These are phyloP conservation scores for Monosporozyma yasuniensis DNA, from an alignment of 805 yeast genomes.

Conservation along the genomic window DNA sequence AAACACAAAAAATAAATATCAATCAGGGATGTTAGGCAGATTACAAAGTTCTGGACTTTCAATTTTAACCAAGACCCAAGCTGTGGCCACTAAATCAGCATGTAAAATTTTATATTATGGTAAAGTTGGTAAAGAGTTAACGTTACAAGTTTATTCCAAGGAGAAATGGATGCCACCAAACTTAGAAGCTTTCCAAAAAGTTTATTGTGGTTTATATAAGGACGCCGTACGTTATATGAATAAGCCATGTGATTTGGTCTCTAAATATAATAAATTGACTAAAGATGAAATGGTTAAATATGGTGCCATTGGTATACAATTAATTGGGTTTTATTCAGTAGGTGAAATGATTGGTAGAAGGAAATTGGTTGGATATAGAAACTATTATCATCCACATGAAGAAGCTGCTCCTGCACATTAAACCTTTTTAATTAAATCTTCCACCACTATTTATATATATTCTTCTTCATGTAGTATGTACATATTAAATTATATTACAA, in stretches of 20 bases:
- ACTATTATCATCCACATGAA: slow-evolving; percentile 11
- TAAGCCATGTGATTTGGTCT: slow-evolving; percentile 53
- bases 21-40: slow-evolving; percentile 21
- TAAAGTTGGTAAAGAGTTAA: slow-evolving; percentile 43
- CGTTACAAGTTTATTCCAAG: slow-evolving; percentile 65
- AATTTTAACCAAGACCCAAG: slow-evolving; percentile 21
- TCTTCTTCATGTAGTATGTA: not conserved
- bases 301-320: slow-evolving; percentile 71
- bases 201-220: slow-evolving; percentile 49
- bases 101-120: slow-evolving; percentile 60
- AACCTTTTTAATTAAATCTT: not conserved
- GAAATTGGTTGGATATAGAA: slow-evolving; percentile 76
- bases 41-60: slow-evolving; percentile 21
- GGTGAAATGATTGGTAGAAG: slow-evolving; percentile 98
- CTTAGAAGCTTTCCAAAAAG: slow-evolving; percentile 62
- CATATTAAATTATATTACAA: not conserved
- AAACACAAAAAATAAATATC: not conserved
- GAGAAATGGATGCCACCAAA: slow-evolving; percentile 94
- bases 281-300: slow-evolving; percentile 54
- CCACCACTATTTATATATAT: not conserved
- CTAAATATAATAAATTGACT: slow-evolving; percentile 37
- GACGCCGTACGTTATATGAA: slow-evolving; percentile 37
- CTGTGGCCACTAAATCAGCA: slow-evolving; percentile 43
- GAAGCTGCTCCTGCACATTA: not conserved
- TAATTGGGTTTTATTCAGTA: slow-evolving; percentile 82